These are phyloP conservation scores for Vaccinium darrowii DNA, from an alignment of 148 eudicot species.

Conservation along the genomic window DNA sequence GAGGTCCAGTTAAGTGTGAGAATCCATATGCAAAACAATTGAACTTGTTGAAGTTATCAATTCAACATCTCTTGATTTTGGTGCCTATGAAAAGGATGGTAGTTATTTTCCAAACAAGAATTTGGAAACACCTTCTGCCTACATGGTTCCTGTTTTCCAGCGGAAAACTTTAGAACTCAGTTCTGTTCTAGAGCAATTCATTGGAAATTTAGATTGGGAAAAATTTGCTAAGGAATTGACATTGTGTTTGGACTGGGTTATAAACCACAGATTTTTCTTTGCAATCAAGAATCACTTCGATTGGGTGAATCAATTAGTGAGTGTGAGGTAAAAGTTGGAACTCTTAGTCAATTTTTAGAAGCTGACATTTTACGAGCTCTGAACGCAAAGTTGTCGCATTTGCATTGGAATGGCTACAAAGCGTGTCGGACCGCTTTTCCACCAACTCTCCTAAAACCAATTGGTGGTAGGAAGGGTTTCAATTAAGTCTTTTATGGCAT, in stretches of 20 bases:
- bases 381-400: conserved; percentile 18
- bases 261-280: conserved; percentile 73
- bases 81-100: conserved; percentile 20
- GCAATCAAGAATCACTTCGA: conserved; percentile 41
- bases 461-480: too few relatives aligned
- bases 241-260: conserved; percentile 59
- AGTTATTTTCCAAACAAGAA: conserved; percentile 20
- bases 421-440: too few relatives aligned
- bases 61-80: conserved; percentile 23
- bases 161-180: conserved; percentile 75
- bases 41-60: conserved; percentile 63
- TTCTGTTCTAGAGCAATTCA: conserved; percentile 43
- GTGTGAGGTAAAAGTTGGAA: conserved; percentile 42
- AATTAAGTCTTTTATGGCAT: too few relatives aligned
- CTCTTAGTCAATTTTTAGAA: conserved; percentile 28
- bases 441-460: too few relatives aligned
- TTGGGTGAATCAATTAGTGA: conserved; percentile 39
- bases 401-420: conserved; percentile 18
- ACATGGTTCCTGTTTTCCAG: conserved; percentile 60
- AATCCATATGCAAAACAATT: conserved; percentile 39
- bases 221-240: conserved; percentile 50
- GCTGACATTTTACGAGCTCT: conserved; percentile 27
- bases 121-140: conserved; percentile 37
- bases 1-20: conserved; percentile 20
- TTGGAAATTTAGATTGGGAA: conserved; percentile 50